These are phyloP conservation scores for Phylloporus arenicola DNA, from an alignment of 768 basidiomycete species.

Conservation along the genomic window DNA sequence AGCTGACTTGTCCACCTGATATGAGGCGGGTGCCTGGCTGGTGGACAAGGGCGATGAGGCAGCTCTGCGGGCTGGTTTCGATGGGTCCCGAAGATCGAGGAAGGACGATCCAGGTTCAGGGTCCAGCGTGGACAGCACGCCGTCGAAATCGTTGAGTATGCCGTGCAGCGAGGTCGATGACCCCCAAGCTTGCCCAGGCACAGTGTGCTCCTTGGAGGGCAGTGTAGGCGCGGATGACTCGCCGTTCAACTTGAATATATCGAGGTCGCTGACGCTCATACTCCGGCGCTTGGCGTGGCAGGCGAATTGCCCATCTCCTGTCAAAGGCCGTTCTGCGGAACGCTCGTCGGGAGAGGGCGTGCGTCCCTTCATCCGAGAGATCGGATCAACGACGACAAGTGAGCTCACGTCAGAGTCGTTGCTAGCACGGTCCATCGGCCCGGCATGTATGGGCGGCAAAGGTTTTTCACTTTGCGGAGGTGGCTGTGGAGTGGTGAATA, in stretches of 20 bases:
- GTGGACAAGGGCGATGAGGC: constrained; percentile 30
- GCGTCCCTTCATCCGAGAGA: constrained; percentile 35
- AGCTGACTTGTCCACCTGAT: constrained; percentile 18
- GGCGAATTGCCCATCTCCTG: constrained; percentile 25
- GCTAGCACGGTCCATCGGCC: constrained; percentile 32
- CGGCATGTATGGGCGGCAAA: constrained; percentile 51
- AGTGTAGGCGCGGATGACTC: constrained; percentile 35
- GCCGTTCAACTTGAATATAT: constrained; percentile 42
- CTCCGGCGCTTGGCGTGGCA: constrained; percentile 54
- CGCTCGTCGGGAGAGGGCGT: constrained; percentile 29
- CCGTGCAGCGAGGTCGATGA: constrained; percentile 46
- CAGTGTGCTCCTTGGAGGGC: constrained; percentile 26
- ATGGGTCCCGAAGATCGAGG: constrained; percentile 64
- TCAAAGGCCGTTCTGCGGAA: constrained; percentile 18
- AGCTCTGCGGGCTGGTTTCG: constrained; percentile 47
- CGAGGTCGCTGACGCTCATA: constrained; percentile 67
- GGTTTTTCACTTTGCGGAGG: constrained; percentile 48
- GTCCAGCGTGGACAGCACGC: constrained; percentile 64
- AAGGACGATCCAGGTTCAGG: constrained; percentile 43
- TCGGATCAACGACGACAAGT: constrained; percentile 51
- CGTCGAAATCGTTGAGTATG: constrained; percentile 68
- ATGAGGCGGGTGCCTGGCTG: constrained; percentile 19
- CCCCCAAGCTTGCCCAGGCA: constrained; percentile 35
- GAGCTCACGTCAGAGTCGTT: constrained; percentile 49
- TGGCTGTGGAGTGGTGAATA: constrained; percentile 37